A percentile compares a stretch with the other conserved stretches of the same genome.
phyloP scores from a whole-genome alignment of 1,139 yeast genomes.

The Arxiozyma slooffiae region DNA sequence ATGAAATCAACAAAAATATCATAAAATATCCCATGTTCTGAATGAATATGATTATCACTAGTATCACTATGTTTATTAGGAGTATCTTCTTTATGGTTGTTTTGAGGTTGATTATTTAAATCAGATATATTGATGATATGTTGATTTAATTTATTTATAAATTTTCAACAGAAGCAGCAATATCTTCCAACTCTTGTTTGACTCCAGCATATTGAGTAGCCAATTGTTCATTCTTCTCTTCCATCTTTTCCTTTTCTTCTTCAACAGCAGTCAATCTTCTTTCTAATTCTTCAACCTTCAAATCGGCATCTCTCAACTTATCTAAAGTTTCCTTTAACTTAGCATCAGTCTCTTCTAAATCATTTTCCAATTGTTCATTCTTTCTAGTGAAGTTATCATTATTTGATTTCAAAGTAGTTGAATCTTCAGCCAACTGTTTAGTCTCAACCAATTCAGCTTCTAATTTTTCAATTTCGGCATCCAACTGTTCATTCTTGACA shows the following conservation, averaged over 20 bases:
- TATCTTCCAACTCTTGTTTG: slow-evolving; percentile 82
- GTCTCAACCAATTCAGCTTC: slow-evolving; percentile 71
- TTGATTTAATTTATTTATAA: slow-evolving; percentile 11
- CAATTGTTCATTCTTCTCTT: slow-evolving; percentile 84
- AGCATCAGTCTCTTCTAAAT: slow-evolving; percentile 85
- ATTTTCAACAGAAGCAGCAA: slow-evolving; percentile 33
- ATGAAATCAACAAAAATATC: not conserved
- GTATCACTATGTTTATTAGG: too few species aligned
- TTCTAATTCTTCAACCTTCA: slow-evolving; percentile 94
- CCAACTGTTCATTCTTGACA: slow-evolving; percentile 85
- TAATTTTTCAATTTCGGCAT: slow-evolving; percentile 81
- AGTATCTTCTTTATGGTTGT: too few species aligned
- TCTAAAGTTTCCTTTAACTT: slow-evolving; percentile 89
- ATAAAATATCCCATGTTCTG: not conserved
- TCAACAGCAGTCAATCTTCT: slow-evolving; percentile 89
- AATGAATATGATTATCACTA: not conserved
- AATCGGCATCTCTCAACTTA: slow-evolving; percentile 89
- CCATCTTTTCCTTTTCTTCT: slow-evolving; percentile 86
- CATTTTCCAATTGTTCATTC: slow-evolving; percentile 86
- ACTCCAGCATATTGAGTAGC: slow-evolving; percentile 71
- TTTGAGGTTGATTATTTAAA: not conserved
- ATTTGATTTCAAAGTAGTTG: slow-evolving; percentile 77
- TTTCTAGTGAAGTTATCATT: slow-evolving; percentile 89
- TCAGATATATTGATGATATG: not conserved
- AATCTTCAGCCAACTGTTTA: slow-evolving; percentile 87